phyloP scores from a whole-genome alignment of 768 basidiomycete genomes.

The Boletus coccyginus region DNA sequence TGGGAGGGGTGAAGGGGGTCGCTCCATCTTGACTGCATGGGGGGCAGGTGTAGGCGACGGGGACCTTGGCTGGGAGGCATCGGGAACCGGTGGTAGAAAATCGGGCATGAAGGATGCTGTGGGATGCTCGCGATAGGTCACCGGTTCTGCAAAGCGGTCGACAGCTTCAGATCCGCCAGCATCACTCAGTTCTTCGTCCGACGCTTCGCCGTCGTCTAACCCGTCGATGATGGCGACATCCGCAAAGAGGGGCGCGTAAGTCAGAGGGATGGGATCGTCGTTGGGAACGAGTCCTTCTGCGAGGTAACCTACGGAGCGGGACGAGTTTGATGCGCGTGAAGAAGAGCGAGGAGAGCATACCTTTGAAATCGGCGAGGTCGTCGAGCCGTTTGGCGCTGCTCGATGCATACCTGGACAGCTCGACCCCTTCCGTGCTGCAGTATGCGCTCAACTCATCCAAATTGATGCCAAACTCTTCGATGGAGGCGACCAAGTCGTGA shows the following conservation, averaged over 20 bases:
- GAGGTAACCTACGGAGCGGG: slow-evolving; percentile 52
- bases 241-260: slow-evolving; percentile 40
- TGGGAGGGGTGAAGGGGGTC: slow-evolving; percentile 41
- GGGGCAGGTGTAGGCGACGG: slow-evolving; percentile 40
- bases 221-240: slow-evolving; percentile 9
- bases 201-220: slow-evolving; percentile 31
- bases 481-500: slow-evolving; percentile 59
- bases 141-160: slow-evolving; percentile 19
- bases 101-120: slow-evolving; percentile 29
- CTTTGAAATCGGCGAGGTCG: slow-evolving; percentile 70
- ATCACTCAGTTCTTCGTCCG: slow-evolving; percentile 29
- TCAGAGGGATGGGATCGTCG: slow-evolving; percentile 55
- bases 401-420: slow-evolving; percentile 64
- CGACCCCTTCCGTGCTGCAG: slow-evolving; percentile 60
- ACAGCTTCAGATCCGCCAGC: slow-evolving; percentile 7
- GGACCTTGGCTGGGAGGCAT: slow-evolving; percentile 24
- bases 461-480: slow-evolving; percentile 73
- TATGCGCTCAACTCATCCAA: slow-evolving; percentile 71
- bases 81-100: slow-evolving; percentile 37
- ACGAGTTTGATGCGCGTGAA: slow-evolving; percentile 9
- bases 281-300: slow-evolving; percentile 53
- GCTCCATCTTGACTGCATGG: slow-evolving; percentile 29
- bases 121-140: slow-evolving; percentile 33
- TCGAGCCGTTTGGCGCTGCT: slow-evolving; percentile 64
- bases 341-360: slow-evolving; percentile 40